These are phyloP conservation scores for Cylindrotheca closterium DNA, from an alignment of 108 stramenopile species.

Conservation along the genomic window DNA sequence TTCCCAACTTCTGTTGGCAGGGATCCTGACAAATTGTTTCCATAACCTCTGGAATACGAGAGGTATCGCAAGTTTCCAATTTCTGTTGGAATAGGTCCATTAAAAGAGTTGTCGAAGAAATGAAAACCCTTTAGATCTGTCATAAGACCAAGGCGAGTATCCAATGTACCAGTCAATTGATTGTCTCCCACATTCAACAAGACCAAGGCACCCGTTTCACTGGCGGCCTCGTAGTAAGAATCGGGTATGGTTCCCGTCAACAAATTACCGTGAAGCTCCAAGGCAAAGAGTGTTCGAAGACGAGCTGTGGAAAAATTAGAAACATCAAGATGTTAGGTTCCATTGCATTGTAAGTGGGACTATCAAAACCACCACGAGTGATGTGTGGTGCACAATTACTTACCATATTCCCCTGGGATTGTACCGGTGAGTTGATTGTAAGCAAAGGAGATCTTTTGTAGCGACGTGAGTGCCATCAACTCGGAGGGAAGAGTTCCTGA, in stretches of 20 bases:
- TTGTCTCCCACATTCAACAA: slow-evolving; percentile 34
- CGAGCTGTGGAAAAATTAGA: too few species aligned
- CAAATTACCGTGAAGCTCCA: slow-evolving; percentile 49
- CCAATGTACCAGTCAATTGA: slow-evolving; percentile 37
- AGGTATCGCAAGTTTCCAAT: slow-evolving; percentile 26
- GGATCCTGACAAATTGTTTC: slow-evolving; percentile 21
- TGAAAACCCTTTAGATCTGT: slow-evolving; percentile 40
- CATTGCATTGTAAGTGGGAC: too few species aligned
- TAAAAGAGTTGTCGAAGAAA: slow-evolving; percentile 33
- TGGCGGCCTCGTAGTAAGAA: slow-evolving; percentile 6
- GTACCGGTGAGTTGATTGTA: slow-evolving; percentile 37
- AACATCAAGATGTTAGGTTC: too few species aligned
- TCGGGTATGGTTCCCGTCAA: slow-evolving; percentile 44
- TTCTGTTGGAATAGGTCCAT: slow-evolving; percentile 30
- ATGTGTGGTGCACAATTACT: too few species aligned
- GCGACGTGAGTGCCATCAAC: slow-evolving; percentile 22
- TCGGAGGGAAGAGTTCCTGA: slow-evolving; percentile 41
- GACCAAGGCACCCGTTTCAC: not conserved
- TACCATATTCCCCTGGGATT: slow-evolving; percentile 29
- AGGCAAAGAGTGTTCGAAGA: slow-evolving; percentile 26
- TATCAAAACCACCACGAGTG: too few species aligned
- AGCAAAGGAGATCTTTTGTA: slow-evolving; percentile 20
- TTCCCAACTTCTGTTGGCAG: slow-evolving; percentile 21
- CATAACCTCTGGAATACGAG: slow-evolving; percentile 8
- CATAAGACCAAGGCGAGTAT: slow-evolving; percentile 39